Base-by-base conservation (phyloP, 306 rosid species). In the Acacia melanoxylon region DNA sequence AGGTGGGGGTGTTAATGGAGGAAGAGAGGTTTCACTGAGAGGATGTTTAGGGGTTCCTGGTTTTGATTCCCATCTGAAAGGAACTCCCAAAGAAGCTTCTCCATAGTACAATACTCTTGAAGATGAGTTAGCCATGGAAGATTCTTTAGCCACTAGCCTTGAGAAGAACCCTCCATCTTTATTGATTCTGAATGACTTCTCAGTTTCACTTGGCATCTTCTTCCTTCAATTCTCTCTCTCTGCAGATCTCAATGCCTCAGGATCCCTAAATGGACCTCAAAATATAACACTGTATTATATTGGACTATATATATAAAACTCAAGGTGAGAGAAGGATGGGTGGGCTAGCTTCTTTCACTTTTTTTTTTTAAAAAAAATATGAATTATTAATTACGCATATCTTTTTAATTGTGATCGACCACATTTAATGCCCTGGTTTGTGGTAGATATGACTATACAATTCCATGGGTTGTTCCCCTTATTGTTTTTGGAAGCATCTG, bases 41-140 rank as follows among this genome's bases (percentile, higher is more conserved):
- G 89, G 84, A 69, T 87, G 90, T 12, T 84, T 87, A 2, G 90
- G 90, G 12, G 87, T 87, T 0, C 90, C 90, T 10, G 90, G 90
- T 2, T 84, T 83, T 70, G 77, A 85, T 67, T 87, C 90, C 90
- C 90, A 87, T n/a, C 12, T 78, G 78, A 87, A 87, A 68, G 90
- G 90, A 75, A 87, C 85, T 25, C 86, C 86, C 68, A 87, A 74
- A 16, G 90, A 56, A 52, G 74, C 59, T 71, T 81, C 86, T 62
- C 86, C 90, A 78, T 87, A 84, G 15, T 87, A 87, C 35, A 81
- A 62, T 4, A 87, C 62, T 48, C 90, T 87, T 75, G 87, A 87
- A 46, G 90, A 87, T 44, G 86, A 12, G 58, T 87, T 87, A 24
- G 44, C 86, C 76, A 33, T 35, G 19, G 86, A 75, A 4, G 71